Conservation (phyloP, 805 yeast genomes). For the Wickerhamiella bombiphila region DNA sequence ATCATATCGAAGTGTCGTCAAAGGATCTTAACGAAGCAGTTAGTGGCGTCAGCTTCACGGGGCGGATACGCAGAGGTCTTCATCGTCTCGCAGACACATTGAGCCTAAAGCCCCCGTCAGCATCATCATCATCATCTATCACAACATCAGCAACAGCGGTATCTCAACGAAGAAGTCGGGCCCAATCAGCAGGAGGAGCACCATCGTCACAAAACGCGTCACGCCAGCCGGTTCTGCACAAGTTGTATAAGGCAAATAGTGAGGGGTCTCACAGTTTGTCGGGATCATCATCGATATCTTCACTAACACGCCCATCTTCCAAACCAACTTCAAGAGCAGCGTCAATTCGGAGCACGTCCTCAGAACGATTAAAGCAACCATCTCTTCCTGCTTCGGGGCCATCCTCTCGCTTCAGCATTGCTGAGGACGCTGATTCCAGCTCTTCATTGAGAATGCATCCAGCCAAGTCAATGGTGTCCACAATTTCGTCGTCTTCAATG, state of each 20-base stretch:
- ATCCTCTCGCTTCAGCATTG: background rate
- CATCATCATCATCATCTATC: background rate
- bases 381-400: background rate
- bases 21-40: constrained; percentile 69
- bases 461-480: background rate
- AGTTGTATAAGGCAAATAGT: too few relatives aligned
- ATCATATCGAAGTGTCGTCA: constrained; percentile 39
- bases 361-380: too few relatives aligned
- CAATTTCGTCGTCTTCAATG: background rate
- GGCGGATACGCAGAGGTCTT: constrained; percentile 40
- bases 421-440: background rate
- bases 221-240: too few relatives aligned
- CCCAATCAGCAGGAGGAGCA: too few relatives aligned
- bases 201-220: too few relatives aligned
- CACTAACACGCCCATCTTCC: background rate
- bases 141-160: background rate
- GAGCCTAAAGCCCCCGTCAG: background rate
- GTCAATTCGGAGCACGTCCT: background rate
- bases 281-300: background rate
- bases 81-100: constrained; percentile 6
- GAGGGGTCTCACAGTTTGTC: too few relatives aligned
- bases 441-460: background rate
- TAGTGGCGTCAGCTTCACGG: constrained; percentile 49
- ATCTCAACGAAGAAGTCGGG: background rate
- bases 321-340: background rate